Percentiles rank a stretch among this genome's conserved stretches.
Evolutionary conservation across 2,329 filamentous ascomycete species (phyloP).

Genomic region (Colletotrichum incanum): DNA sequence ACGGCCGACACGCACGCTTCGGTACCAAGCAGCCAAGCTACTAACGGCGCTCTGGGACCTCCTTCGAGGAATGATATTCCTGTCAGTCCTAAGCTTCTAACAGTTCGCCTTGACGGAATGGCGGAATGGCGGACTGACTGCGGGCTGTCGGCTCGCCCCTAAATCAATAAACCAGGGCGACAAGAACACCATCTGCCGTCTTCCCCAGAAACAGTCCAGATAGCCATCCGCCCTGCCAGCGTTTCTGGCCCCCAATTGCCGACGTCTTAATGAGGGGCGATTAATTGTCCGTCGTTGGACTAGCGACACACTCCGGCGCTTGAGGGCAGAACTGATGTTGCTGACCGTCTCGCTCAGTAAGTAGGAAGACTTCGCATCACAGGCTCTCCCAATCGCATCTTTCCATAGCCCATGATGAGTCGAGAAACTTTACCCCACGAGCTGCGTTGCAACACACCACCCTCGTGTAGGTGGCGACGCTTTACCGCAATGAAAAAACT

Average conservation of each 20-base stretch:
- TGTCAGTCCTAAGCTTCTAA: background rate
- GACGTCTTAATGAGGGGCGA: conserved; percentile 8
- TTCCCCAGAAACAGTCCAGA: conserved; percentile 14
- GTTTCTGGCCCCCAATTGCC: conserved; percentile 26
- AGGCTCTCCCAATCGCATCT: conserved; percentile 19
- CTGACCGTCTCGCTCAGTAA: conserved; percentile 4
- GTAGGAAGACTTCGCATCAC: background rate
- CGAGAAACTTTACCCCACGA: background rate
- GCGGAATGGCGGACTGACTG: background rate
- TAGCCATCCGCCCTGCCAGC: background rate
- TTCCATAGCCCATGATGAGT: background rate
- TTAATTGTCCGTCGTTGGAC: conserved; percentile 10
- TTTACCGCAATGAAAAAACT: too few relatives aligned
- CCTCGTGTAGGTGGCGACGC: background rate
- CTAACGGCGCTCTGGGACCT: background rate
- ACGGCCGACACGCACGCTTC: background rate
- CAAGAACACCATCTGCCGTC: conserved; percentile 5
- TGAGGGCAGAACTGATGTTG: conserved; percentile 6
- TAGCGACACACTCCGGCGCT: conserved; percentile 1
- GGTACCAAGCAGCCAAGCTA: conserved; percentile 8
- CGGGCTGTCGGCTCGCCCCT: background rate
- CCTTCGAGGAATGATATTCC: conserved; percentile 21
- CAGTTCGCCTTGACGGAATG: background rate
- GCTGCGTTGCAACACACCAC: conserved; percentile 11
- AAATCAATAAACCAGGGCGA: background rate